phyloP scores from a whole-genome alignment of 345 rosid species.

The Aurinia saxatilis region DNA sequence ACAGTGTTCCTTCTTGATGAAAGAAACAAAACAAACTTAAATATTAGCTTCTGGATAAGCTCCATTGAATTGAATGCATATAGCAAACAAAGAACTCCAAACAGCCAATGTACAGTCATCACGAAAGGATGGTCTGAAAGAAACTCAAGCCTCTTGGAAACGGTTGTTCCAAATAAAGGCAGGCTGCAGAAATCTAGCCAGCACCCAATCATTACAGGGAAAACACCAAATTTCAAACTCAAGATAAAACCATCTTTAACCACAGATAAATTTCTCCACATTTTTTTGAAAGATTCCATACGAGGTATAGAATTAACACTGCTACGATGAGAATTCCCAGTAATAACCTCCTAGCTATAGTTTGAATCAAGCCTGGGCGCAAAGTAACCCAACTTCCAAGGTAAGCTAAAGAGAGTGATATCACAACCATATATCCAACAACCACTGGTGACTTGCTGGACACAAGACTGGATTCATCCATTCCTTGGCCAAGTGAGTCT shows the following conservation, averaged over 20 bases:
- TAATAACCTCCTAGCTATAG: neutral
- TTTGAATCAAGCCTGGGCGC: neutral
- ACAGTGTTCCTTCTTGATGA: neutral
- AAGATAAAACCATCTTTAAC: neutral
- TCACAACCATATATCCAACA: neutral
- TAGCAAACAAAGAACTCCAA: neutral
- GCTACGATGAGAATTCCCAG: neutral
- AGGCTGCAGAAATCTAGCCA: constrained; percentile 1
- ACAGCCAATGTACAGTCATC: neutral
- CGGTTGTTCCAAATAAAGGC: neutral
- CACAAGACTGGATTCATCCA: neutral
- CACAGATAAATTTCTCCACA: neutral
- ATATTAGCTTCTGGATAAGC: constrained; percentile 6
- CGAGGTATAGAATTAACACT: neutral
- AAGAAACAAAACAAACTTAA: neutral
- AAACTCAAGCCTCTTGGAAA: neutral
- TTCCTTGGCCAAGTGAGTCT: neutral
- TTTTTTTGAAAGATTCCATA: neutral
- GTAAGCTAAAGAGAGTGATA: neutral
- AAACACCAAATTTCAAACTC: neutral
- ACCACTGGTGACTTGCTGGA: neutral
- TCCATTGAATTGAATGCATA: neutral
- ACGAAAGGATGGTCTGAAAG: neutral
- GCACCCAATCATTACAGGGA: neutral
- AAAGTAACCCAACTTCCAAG: neutral